A percentile compares a stretch with the other conserved stretches of the same genome.
Conservation (phyloP, 768 basidiomycete genomes). For the Lentinula raphanica region DNA sequence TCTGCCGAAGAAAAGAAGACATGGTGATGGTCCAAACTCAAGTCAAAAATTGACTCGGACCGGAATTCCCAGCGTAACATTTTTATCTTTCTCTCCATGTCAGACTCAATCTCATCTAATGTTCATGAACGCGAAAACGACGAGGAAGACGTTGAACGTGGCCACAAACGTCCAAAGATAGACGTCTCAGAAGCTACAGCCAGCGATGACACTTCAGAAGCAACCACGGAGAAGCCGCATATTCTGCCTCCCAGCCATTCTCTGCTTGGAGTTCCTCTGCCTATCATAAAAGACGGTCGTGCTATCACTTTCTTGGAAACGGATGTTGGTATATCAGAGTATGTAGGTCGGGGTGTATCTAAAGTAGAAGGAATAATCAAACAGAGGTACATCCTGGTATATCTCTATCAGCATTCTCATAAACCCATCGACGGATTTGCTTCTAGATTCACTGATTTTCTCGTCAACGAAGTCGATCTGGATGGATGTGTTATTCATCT, state of each 20-base stretch:
- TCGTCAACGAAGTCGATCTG: slow-evolving; percentile 87
- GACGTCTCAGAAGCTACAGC: slow-evolving; percentile 17
- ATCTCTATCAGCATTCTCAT: too few species aligned
- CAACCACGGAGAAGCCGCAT: slow-evolving; percentile 15
- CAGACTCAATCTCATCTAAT: slow-evolving; percentile 20
- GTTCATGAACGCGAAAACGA: slow-evolving; percentile 50
- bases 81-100: slow-evolving; percentile 13
- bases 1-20: slow-evolving; percentile 34
- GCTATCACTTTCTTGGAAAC: slow-evolving; percentile 62
- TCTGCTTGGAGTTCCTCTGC: slow-evolving; percentile 55
- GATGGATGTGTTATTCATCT: slow-evolving; percentile 78
- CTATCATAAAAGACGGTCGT: slow-evolving; percentile 42
- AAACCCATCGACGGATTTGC: slow-evolving; percentile 7
- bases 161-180: slow-evolving; percentile 39
- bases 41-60: slow-evolving; percentile 6
- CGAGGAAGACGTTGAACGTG: slow-evolving; percentile 31
- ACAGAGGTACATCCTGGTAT: slow-evolving; percentile 60
- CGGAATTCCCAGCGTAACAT: not conserved
- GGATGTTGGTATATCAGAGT: slow-evolving; percentile 89
- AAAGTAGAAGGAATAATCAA: slow-evolving; percentile 92
- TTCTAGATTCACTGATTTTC: slow-evolving; percentile 89
- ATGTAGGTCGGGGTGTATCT: slow-evolving; percentile 63
- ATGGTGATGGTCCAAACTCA: slow-evolving; percentile 23
- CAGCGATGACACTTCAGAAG: not conserved
- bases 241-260: slow-evolving; percentile 71